A percentile compares a stretch with the other conserved stretches of the same genome.
Conservation (phyloP, 257 asterid genomes). For the Fraxinus americana region DNA sequence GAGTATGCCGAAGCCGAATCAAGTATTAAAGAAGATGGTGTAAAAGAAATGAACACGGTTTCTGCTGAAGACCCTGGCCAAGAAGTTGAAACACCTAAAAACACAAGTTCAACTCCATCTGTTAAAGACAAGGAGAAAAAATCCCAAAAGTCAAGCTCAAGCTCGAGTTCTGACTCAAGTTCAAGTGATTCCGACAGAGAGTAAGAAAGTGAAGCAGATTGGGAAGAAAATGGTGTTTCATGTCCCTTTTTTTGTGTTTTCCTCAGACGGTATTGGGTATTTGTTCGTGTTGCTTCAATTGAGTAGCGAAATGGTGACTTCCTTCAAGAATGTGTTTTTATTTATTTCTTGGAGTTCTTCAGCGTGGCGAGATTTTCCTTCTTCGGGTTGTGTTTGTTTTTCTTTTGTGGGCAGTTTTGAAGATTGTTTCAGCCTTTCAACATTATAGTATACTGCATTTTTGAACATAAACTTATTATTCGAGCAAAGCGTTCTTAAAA, state of each 20-base stretch:
- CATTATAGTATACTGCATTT: constrained; percentile 14
- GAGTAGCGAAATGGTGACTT: constrained; percentile 10
- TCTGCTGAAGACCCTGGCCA: constrained; percentile 18
- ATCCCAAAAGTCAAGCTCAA: constrained; percentile 21
- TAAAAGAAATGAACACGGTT: constrained; percentile 8
- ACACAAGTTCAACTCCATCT: constrained; percentile 15
- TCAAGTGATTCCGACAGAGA: constrained; percentile 26
- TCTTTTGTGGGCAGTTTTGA: constrained; percentile 26
- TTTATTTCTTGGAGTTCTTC: constrained; percentile 23
- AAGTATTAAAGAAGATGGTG: not conserved
- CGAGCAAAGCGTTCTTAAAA: not conserved
- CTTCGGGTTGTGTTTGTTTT: not conserved
- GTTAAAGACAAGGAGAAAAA: constrained; percentile 29
- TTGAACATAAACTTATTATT: not conserved
- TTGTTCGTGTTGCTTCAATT: constrained; percentile 7
- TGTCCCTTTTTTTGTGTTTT: not conserved
- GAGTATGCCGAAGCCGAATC: not conserved
- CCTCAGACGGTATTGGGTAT: not conserved
- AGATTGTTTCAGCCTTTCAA: constrained; percentile 1
- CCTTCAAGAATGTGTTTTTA: constrained; percentile 26
- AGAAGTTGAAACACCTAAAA: constrained; percentile 20
- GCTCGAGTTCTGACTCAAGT: constrained; percentile 24
- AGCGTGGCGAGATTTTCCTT: not conserved
- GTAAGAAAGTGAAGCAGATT: constrained; percentile 6
- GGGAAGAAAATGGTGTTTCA: constrained; percentile 8